phyloP scores from a whole-genome alignment of 352 stramenopile species.

The Phytophthora melonis region DNA sequence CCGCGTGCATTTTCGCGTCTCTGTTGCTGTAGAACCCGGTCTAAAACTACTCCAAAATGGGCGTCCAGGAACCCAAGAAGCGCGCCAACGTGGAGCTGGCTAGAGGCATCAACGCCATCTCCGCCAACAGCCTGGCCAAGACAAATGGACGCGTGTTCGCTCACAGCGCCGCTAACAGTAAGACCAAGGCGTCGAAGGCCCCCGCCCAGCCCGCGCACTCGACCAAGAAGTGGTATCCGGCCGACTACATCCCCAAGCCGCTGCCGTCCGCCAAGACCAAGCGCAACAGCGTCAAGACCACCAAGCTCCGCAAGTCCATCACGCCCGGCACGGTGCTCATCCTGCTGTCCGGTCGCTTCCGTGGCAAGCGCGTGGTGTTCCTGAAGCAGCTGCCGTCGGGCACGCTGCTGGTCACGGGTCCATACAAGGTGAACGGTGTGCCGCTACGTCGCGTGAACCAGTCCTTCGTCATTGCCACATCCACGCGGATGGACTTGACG shows the following conservation, averaged over 20 bases:
- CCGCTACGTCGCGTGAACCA: constrained; percentile 98
- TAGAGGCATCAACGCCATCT: constrained; percentile 82
- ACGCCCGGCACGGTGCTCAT: constrained; percentile 98
- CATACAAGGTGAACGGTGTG: constrained; percentile 99
- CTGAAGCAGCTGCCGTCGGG: constrained; percentile 97
- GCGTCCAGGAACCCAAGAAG: constrained; percentile 42
- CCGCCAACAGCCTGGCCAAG: constrained; percentile 68
- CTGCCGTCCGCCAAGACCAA: constrained; percentile 72
- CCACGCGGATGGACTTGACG: constrained; percentile 96
- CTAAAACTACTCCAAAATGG: constrained; percentile 21
- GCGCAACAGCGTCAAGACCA: constrained; percentile 86
- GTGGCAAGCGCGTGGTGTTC: constrained; percentile 98
- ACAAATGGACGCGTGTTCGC: constrained; percentile 68
- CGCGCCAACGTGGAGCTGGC: constrained; percentile 73
- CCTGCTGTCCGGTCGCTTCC: constrained; percentile 96
- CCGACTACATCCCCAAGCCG: constrained; percentile 71
- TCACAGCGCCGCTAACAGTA: constrained; percentile 35
- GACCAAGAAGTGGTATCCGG: constrained; percentile 83
- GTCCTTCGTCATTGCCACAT: constrained; percentile 98
- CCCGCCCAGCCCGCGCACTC: constrained; percentile 89
- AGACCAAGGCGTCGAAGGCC: constrained; percentile 27
- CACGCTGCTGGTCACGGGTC: constrained; percentile 97
- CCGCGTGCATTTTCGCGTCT: background rate
- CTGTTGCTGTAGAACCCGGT: background rate
- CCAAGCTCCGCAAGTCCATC: constrained; percentile 96